Evolutionary conservation across 2,329 filamentous ascomycete species (phyloP).

Genomic region (Botryotinia globosa): DNA sequence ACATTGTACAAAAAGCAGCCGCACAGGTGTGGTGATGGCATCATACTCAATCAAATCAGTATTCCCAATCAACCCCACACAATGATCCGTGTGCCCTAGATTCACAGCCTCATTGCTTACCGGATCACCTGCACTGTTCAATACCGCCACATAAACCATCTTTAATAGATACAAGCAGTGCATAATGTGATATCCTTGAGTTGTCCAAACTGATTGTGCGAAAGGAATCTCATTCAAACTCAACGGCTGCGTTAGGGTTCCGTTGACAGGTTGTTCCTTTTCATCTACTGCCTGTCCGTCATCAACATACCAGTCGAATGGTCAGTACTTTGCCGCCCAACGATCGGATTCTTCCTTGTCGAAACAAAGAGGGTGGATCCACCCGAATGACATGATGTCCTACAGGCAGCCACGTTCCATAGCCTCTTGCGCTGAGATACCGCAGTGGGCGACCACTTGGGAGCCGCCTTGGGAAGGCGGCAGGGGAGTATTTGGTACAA

Average conservation of each 20-base stretch:
- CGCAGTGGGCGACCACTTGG: constrained; percentile 4
- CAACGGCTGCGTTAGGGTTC: neutral
- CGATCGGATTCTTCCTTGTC: constrained; percentile 9
- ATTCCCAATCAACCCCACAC: neutral
- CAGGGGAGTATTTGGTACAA: neutral
- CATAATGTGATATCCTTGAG: neutral
- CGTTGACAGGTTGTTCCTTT: neutral
- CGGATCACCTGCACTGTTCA: neutral
- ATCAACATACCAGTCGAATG: constrained; percentile 7
- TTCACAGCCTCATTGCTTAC: neutral
- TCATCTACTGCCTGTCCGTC: neutral
- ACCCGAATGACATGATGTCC: neutral
- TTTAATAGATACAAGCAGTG: constrained; percentile 10
- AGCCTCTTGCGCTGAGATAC: constrained; percentile 7
- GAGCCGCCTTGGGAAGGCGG: neutral
- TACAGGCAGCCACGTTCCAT: constrained; percentile 4
- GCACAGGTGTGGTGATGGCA: neutral
- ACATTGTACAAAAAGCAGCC: neutral
- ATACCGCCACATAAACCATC: neutral
- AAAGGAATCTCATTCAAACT: neutral
- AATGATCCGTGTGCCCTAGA: constrained; percentile 8
- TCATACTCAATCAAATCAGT: neutral
- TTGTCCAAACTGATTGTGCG: neutral
- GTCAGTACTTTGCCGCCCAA: neutral
- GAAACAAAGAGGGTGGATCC: constrained; percentile 9